Evolutionary conservation across 1,284 basidiomycete genomes (phyloP).

Genomic region (Boletus semigastroideus): DNA sequence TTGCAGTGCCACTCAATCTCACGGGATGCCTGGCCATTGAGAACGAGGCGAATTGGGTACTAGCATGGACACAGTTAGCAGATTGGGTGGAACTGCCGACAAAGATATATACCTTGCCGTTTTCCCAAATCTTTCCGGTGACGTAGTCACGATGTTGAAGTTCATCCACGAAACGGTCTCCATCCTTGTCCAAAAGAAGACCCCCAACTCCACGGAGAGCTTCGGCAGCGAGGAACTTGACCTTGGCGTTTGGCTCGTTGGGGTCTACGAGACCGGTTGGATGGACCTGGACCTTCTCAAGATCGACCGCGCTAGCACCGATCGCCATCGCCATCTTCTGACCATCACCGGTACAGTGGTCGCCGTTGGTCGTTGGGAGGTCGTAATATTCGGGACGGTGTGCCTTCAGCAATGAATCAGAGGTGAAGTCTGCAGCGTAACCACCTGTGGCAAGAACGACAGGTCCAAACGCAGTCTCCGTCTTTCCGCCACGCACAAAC

Average conservation of each 20-base stretch:
- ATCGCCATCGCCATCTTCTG: conserved; percentile 90
- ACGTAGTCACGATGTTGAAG: conserved; percentile 96
- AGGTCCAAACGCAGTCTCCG: conserved; percentile 80
- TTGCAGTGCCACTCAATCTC: conserved; percentile 99
- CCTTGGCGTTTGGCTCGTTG: conserved; percentile 90
- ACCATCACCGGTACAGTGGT: conserved; percentile 95
- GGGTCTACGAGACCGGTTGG: conserved; percentile 97
- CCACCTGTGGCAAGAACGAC: conserved; percentile 97
- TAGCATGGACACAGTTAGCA: conserved; percentile 22
- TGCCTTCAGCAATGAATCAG: conserved; percentile 85
- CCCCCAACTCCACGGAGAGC: conserved; percentile 96
- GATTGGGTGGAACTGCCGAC: neutral
- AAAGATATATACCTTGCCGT: conserved; percentile 67
- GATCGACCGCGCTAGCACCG: conserved; percentile 87
- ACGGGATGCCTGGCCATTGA: conserved; percentile 88
- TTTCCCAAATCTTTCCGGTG: conserved; percentile 94
- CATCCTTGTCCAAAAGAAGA: conserved; percentile 88
- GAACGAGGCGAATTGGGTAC: conserved; percentile 90
- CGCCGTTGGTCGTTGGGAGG: conserved; percentile 94
- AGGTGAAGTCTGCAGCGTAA: conserved; percentile 94
- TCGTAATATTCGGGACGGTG: conserved; percentile 90
- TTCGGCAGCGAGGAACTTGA: conserved; percentile 97
- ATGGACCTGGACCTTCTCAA: conserved; percentile 99
- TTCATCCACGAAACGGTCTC: conserved; percentile 94
- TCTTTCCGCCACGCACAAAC: conserved; percentile 80